Conservation (phyloP, 2,329 filamentous ascomycete genomes). For the Monosporascus sp. region DNA sequence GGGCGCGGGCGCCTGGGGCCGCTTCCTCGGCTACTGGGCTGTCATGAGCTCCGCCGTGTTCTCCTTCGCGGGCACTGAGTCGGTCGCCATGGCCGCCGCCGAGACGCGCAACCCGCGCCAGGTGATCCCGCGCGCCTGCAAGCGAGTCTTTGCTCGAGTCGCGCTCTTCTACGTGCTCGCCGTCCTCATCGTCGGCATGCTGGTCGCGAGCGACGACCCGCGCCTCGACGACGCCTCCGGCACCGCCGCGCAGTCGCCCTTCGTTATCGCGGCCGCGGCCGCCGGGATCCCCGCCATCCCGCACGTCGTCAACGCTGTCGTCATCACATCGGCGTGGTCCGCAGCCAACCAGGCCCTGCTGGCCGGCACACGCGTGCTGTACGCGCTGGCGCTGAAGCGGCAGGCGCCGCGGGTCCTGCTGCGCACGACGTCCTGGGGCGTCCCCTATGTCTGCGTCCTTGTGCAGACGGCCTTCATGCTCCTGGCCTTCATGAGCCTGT, state of each 20-base stretch:
- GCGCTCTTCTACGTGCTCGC: constrained; percentile 54
- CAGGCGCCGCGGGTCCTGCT: constrained; percentile 55
- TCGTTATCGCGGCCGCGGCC: constrained; percentile 65
- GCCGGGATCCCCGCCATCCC: constrained; percentile 64
- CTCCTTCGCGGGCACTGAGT: constrained; percentile 45
- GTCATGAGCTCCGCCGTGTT: constrained; percentile 42
- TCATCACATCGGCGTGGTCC: constrained; percentile 67
- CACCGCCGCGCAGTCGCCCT: constrained; percentile 50
- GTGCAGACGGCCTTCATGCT: constrained; percentile 50
- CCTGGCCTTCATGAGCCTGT: constrained; percentile 53
- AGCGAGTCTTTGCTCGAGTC: constrained; percentile 53
- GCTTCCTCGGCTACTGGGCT: constrained; percentile 57
- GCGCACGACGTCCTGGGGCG: constrained; percentile 44
- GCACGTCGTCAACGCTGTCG: constrained; percentile 70
- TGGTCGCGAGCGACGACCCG: constrained; percentile 50
- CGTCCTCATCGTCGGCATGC: constrained; percentile 52
- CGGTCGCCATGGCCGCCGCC: constrained; percentile 49
- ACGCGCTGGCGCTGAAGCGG: constrained; percentile 53
- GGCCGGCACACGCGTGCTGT: constrained; percentile 54
- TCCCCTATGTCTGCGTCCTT: constrained; percentile 54
- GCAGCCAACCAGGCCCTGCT: constrained; percentile 62
- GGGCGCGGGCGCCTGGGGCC: constrained; percentile 49
- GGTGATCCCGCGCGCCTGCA: constrained; percentile 42
- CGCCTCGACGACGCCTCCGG: constrained; percentile 41
- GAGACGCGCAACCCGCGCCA: constrained; percentile 48